Base-by-base conservation (phyloP, 1,284 basidiomycete genomes). In the Inonotus obliquus region DNA sequence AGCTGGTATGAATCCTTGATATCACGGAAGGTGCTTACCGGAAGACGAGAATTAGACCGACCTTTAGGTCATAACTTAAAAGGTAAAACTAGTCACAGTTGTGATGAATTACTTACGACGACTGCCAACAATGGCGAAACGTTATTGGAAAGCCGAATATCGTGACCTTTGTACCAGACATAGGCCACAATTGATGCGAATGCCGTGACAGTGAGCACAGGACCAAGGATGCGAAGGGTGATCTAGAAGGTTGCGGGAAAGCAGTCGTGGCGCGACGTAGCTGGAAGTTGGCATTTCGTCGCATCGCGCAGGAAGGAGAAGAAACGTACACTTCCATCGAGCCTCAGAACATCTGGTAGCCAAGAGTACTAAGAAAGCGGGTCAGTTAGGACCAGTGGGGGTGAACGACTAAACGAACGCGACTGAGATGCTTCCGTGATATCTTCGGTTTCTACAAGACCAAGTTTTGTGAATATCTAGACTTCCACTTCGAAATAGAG, bases 81-180 rank as follows among this genome's bases (percentile, higher is more conserved):
- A 29, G 54, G 64, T 52, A 48, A 55, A 38, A 53, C 10, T 67
- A 65, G 65, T 23, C 37, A 52, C 62, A n/a, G 38, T 63, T 68
- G 9, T 21, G 56, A 70, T 67, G 17, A 77, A 67, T 9, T 58
- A 74, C 91, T 78, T 65, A 96, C 94, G 65, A 96, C 94, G 14
- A 97, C 91, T 6, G 91, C 92, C 25, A 96, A 79, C 52, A 96
- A 76, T 1, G 93, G 94, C 4, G 94, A 85, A 66, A 94, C 84
- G 4, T 86, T 84, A 71, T 89, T 91, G 7, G 87, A 82, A 58
- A 90, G 75, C 23, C 77, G 75, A 55, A 92, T 73, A 27, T 76
- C 70, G 57, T 81, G 76, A 0, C 86, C 88, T 61, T 73, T 74
- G 7, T 78, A 74, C 70, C 79, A 79, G 29, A 80, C 79, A 71